Evolutionary conservation across 2,329 filamentous ascomycete species (phyloP), one percentile per base, ranked within the genome.

Genomic region (Elsinoe fawcettii): DNA sequence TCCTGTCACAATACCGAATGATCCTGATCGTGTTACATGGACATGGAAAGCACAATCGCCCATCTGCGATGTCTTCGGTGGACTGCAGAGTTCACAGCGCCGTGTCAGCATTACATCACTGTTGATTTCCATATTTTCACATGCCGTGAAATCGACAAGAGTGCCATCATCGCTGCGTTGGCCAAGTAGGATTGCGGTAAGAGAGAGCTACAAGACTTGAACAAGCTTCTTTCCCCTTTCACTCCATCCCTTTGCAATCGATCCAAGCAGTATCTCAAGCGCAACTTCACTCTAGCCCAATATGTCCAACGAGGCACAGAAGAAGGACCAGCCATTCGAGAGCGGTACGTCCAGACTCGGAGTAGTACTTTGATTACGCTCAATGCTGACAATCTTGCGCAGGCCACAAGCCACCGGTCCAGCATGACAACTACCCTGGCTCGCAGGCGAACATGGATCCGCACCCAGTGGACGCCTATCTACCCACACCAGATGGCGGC

Each of bases 401-500:
- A 55, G 53, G 53, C 37, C 39, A 55, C 20, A 55, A 55, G 39
- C 36, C 53, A 8, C 12, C 36, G 8, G 53, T 55, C 5, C 53
- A 55, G 20, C 23, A 43, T 43, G 53, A 55, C 37, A 20, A 55
- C 37, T 43, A 20, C 22, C 80, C 80, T 0, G 81, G 81, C 7
- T 73, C 76, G 14, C 75, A 85, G 61, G 69, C 74, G 25, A 70
- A 81, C 16, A 75, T 90, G 73, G 72, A 79, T 18, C 77, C 76
- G 1, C 75, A 80, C 57, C 84, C 87, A 1, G 74, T 80, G 44
- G 82, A 80, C 58, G 82, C 86, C 57, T 75, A 85, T 59, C 71
- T 91, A 1, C 88, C 88, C 0, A 84, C 82, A 4, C 78, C 80
- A 16, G 81, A 86, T 59, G 85, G 85, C 36, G 82, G 82, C 11